A percentile compares a stretch with the other conserved stretches of the same genome.
Evolutionary conservation across 148 eudicot species (phyloP).

Genomic region (Persicaria tinctoria): DNA sequence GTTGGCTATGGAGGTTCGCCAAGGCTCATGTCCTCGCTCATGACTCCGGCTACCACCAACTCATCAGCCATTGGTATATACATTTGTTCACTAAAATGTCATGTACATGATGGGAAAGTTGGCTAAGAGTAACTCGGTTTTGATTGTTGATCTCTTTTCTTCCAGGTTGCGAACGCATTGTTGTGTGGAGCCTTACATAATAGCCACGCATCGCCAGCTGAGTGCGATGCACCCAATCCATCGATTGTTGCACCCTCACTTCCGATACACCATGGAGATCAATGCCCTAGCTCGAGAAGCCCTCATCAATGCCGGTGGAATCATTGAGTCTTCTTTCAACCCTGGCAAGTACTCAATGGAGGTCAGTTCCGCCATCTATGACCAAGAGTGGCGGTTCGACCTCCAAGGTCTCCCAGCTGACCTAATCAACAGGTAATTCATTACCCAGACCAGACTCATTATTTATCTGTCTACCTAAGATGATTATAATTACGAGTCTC

Average conservation of each 20-base stretch:
- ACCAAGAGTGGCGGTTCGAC: slow-evolving; percentile 58
- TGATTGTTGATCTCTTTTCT: not conserved
- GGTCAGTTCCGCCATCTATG: slow-evolving; percentile 51
- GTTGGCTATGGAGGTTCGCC: slow-evolving; percentile 27
- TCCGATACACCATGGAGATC: slow-evolving; percentile 12
- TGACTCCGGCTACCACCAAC: slow-evolving; percentile 33
- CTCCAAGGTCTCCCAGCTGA: slow-evolving; percentile 53
- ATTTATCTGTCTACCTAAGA: not conserved
- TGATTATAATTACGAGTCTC: not conserved
- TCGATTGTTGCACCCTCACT: slow-evolving; percentile 24
- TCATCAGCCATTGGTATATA: slow-evolving; percentile 34
- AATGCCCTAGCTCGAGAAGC: slow-evolving; percentile 16
- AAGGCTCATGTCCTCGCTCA: slow-evolving; percentile 22
- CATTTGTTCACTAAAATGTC: not conserved
- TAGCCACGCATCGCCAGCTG: slow-evolving; percentile 25
- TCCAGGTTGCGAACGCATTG: slow-evolving; percentile 26
- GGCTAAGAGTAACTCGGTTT: not conserved
- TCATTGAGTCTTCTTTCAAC: slow-evolving; percentile 19
- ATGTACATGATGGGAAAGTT: too few relatives aligned
- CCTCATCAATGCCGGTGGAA: slow-evolving; percentile 20
- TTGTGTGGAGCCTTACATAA: slow-evolving; percentile 20
- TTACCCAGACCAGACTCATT: not conserved
- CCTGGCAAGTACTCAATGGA: slow-evolving; percentile 40
- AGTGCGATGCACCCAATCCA: slow-evolving; percentile 24
- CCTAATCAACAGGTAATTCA: slow-evolving; percentile 40